Conservation (phyloP, 768 basidiomycete genomes). For the Pholiota microspora region DNA sequence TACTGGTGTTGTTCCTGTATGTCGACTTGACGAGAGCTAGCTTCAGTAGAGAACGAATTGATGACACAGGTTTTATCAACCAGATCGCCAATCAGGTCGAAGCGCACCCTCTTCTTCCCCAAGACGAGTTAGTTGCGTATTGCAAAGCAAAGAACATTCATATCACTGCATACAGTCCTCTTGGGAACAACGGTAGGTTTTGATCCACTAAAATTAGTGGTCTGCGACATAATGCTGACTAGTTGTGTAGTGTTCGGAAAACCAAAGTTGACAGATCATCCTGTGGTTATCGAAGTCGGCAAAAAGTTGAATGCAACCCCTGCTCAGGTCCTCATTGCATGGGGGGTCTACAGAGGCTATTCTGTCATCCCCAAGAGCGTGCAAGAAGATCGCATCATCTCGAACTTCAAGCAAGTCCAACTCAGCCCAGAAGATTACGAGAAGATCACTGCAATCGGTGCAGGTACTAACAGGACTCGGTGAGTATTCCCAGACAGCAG, state of each 20-base stretch:
- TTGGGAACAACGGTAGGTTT: conserved; percentile 71
- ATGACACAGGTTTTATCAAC: neutral
- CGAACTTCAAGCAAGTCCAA: conserved; percentile 77
- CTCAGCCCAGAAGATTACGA: conserved; percentile 68
- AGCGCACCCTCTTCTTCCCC: conserved; percentile 76
- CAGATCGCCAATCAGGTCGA: conserved; percentile 79
- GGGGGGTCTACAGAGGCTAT: conserved; percentile 73
- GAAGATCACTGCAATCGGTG: conserved; percentile 49
- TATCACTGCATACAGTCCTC: conserved; percentile 63
- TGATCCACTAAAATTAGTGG: neutral
- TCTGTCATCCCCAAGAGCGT: conserved; percentile 87
- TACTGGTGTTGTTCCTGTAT: conserved; percentile 71
- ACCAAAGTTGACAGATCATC: conserved; percentile 68
- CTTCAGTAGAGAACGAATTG: neutral
- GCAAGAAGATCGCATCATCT: conserved; percentile 63
- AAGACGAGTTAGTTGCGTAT: conserved; percentile 70
- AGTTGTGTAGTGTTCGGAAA: conserved; percentile 48
- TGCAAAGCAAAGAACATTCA: conserved; percentile 71
- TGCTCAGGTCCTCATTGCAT: conserved; percentile 83
- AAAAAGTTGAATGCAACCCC: conserved; percentile 59
- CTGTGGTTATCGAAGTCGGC: conserved; percentile 61
- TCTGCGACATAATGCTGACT: neutral
- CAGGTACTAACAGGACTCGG: conserved; percentile 40
- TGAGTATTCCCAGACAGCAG: conserved; percentile 14
- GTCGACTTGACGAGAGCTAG: conserved; percentile 23